These are phyloP conservation scores for Pythium aquatile DNA, from an alignment of 352 stramenopile genomes.

Conservation along the genomic window DNA sequence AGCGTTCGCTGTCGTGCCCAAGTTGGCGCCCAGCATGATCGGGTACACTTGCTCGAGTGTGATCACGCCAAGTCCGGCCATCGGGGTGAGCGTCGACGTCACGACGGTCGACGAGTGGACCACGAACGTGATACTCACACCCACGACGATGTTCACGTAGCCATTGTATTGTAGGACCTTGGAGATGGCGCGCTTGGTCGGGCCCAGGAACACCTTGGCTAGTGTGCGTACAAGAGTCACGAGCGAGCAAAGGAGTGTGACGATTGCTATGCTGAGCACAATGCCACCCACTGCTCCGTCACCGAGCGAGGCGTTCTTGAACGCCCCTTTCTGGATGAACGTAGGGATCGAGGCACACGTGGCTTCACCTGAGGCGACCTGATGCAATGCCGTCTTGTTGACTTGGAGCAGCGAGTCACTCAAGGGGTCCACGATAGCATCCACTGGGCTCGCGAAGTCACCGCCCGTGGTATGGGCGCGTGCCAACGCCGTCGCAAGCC, in stretches of 20 bases:
- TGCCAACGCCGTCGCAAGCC: constrained; percentile 27
- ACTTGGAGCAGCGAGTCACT: constrained; percentile 8
- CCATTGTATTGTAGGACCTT: constrained; percentile 89
- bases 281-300: constrained; percentile 50
- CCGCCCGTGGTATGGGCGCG: constrained; percentile 1
- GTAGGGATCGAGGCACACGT: constrained; percentile 26
- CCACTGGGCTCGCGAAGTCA: constrained; percentile 20
- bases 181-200: constrained; percentile 82
- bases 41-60: constrained; percentile 88
- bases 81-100: constrained; percentile 85
- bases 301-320: constrained; percentile 33
- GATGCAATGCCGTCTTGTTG: constrained; percentile 10
- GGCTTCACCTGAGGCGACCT: constrained; percentile 30
- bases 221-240: constrained; percentile 52
- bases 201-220: constrained; percentile 70
- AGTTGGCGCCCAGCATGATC: constrained; percentile 90
- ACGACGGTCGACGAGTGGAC: constrained; percentile 92
- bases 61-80: constrained; percentile 88
- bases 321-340: constrained; percentile 42
- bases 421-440: constrained; percentile 20
- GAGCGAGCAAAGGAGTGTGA: constrained; percentile 47
- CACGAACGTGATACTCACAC: constrained; percentile 77
- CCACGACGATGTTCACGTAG: constrained; percentile 87
- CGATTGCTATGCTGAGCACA: constrained; percentile 42
- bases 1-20: constrained; percentile 90